Evolutionary conservation across 352 stramenopile genomes (phyloP).

Genomic region (Phytophthora quininea): DNA sequence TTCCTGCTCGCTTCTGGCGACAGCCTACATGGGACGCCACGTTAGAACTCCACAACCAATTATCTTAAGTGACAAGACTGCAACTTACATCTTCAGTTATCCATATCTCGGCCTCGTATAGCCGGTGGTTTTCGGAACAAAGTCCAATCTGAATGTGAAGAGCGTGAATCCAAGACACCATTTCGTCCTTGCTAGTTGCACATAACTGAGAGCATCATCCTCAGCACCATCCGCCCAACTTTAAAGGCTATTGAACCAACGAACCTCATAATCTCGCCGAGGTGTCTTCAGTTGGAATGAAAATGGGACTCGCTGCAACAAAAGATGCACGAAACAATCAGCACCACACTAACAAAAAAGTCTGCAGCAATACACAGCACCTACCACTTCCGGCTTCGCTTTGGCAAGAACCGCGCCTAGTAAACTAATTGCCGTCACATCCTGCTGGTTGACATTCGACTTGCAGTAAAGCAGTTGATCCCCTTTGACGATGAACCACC

Average conservation of each 20-base stretch:
- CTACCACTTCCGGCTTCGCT: conserved; percentile 73
- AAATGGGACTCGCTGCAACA: conserved; percentile 59
- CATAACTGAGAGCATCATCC: conserved; percentile 52
- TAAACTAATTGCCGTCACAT: conserved; percentile 83
- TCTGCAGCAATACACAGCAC: conserved; percentile 9
- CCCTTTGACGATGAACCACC: conserved; percentile 89
- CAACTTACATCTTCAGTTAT: conserved; percentile 87
- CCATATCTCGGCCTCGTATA: conserved; percentile 84
- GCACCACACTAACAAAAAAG: conserved; percentile 1
- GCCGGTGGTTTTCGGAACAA: conserved; percentile 76
- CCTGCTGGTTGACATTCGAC: conserved; percentile 78
- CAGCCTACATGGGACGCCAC: too few relatives aligned
- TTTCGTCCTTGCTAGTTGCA: conserved; percentile 78
- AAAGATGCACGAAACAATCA: conserved; percentile 3
- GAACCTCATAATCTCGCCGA: conserved; percentile 73
- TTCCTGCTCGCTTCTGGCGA: conserved; percentile 65
- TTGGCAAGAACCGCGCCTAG: conserved; percentile 79
- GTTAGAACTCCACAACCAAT: too few relatives aligned
- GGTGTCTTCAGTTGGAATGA: conserved; percentile 84
- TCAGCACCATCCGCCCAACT: too few relatives aligned
- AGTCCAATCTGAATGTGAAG: conserved; percentile 83
- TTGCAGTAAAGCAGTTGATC: conserved; percentile 89
- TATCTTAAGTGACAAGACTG: too few relatives aligned
- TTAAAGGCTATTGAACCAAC: too few relatives aligned
- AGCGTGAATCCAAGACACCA: conserved; percentile 83